A percentile compares a stretch with the other conserved stretches of the same genome.
phyloP scores from a whole-genome alignment of 1,139 yeast species.

The Saccharomyces uvarum region DNA sequence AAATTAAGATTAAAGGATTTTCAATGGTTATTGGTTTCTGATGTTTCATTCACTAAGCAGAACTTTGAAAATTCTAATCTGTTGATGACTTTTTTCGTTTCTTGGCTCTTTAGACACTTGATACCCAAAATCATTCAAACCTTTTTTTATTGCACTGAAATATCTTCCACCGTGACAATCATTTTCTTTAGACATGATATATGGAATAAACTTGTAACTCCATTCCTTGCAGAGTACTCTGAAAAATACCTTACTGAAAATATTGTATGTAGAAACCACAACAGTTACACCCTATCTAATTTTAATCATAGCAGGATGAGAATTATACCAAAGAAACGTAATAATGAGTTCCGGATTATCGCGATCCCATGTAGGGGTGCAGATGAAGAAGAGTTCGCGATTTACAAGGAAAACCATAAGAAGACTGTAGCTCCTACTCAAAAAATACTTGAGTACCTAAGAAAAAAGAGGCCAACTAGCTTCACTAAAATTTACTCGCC shows the following conservation, averaged over 20 bases:
- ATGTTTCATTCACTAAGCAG: slow-evolving; percentile 3
- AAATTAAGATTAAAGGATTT: slow-evolving; percentile 38
- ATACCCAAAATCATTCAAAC: slow-evolving; percentile 43
- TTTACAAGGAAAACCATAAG: slow-evolving; percentile 28
- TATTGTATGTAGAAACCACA: slow-evolving; percentile 24
- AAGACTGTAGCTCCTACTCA: slow-evolving; percentile 36
- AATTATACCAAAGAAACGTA: slow-evolving; percentile 48
- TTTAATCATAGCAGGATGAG: slow-evolving; percentile 36
- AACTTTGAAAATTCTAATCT: slow-evolving; percentile 5
- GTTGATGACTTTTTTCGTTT: slow-evolving; percentile 25
- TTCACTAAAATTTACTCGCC: slow-evolving; percentile 32
- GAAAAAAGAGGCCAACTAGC: slow-evolving; percentile 19
- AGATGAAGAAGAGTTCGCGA: slow-evolving; percentile 25
- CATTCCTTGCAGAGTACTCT: slow-evolving; percentile 40
- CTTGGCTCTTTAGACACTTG: slow-evolving; percentile 51
- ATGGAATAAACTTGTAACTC: slow-evolving; percentile 46
- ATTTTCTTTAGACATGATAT: slow-evolving; percentile 50
- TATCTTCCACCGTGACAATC: slow-evolving; percentile 37
- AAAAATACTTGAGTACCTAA: slow-evolving; percentile 28
- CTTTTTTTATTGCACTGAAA: slow-evolving; percentile 64
- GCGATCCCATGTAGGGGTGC: slow-evolving; percentile 43
- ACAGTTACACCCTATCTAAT: slow-evolving; percentile 20
- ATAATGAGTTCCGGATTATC: slow-evolving; percentile 48
- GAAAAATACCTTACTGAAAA: slow-evolving; percentile 30
- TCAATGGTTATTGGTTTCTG: slow-evolving; percentile 38